Percentiles rank a stretch among this genome's conserved stretches.
Evolutionary conservation across 1,284 basidiomycete species (phyloP).

Genomic region (Trichosporon sp.): DNA sequence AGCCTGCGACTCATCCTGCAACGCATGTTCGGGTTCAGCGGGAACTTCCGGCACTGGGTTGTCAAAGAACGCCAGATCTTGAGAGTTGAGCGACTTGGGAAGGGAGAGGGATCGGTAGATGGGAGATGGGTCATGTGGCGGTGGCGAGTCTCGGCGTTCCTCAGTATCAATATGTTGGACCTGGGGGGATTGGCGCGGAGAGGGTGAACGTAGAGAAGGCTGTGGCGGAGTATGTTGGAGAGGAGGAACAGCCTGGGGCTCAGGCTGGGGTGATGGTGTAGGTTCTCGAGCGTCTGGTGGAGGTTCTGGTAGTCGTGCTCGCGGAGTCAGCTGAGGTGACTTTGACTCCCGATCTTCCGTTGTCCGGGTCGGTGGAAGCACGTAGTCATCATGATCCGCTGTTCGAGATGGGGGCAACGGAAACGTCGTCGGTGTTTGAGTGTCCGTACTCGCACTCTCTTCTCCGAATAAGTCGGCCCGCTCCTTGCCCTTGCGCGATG

Average conservation of each 20-base stretch:
- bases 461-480: not conserved
- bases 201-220: not conserved
- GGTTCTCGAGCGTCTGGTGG: not conserved
- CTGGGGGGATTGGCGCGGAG: not conserved
- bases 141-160: not conserved
- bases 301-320: not conserved
- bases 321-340: constrained; percentile 2
- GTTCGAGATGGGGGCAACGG: not conserved
- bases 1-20: not conserved
- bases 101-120: constrained; percentile 3
- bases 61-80: constrained; percentile 14
- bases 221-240: not conserved
- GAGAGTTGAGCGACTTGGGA: constrained; percentile 1
- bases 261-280: not conserved
- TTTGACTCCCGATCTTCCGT: not conserved
- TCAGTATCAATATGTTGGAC: not conserved
- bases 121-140: not conserved
- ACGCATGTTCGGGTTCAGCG: not conserved
- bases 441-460: not conserved
- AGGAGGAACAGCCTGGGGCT: not conserved
- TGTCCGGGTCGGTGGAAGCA: not conserved
- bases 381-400: not conserved
- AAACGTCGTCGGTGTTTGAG: not conserved
- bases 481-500: constrained; percentile 21
- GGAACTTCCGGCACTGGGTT: not conserved